Conservation (phyloP, 345 rosid species). For the Lumnitzera racemosa region DNA sequence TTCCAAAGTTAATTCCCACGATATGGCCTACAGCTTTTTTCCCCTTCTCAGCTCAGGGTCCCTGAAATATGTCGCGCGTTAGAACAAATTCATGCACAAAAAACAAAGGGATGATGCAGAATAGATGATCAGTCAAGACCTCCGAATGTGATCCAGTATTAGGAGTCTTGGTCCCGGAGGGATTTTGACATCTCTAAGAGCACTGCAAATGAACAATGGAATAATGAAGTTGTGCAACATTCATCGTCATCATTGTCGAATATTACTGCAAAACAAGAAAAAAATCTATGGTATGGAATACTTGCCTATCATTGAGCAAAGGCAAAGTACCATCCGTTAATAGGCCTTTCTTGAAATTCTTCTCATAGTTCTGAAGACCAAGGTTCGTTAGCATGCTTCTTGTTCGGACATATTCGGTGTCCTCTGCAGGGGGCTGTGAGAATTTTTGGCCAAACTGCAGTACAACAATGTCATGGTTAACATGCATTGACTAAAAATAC, state of each 20-base stretch:
- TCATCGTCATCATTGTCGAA: not conserved
- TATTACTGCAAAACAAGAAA: not conserved
- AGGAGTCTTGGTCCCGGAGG: constrained; percentile 98
- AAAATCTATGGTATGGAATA: not conserved
- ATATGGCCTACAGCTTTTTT: constrained; percentile 29
- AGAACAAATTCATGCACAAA: constrained; percentile 5
- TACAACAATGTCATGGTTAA: not conserved
- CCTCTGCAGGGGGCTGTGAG: constrained; percentile 60
- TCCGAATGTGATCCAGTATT: constrained; percentile 81
- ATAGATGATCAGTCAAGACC: constrained; percentile 31
- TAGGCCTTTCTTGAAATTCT: constrained; percentile 84
- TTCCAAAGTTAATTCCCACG: constrained; percentile 6
- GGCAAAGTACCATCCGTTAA: constrained; percentile 81
- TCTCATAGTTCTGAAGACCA: constrained; percentile 83
- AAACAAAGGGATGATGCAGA: not conserved
- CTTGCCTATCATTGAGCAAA: constrained; percentile 82
- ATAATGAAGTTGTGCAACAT: constrained; percentile 1
- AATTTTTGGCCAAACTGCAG: constrained; percentile 72
- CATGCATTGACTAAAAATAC: constrained; percentile 5
- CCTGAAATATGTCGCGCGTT: constrained; percentile 26
- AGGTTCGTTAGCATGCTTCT: constrained; percentile 61
- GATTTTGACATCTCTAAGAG: constrained; percentile 81
- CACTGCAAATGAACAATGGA: constrained; percentile 36
- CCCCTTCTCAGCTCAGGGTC: constrained; percentile 55
- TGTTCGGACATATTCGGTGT: constrained; percentile 44